A percentile compares a stretch with the other conserved stretches of the same genome.
phyloP scores from a whole-genome alignment of 352 stramenopile species.

The Phytopythium litorale region DNA sequence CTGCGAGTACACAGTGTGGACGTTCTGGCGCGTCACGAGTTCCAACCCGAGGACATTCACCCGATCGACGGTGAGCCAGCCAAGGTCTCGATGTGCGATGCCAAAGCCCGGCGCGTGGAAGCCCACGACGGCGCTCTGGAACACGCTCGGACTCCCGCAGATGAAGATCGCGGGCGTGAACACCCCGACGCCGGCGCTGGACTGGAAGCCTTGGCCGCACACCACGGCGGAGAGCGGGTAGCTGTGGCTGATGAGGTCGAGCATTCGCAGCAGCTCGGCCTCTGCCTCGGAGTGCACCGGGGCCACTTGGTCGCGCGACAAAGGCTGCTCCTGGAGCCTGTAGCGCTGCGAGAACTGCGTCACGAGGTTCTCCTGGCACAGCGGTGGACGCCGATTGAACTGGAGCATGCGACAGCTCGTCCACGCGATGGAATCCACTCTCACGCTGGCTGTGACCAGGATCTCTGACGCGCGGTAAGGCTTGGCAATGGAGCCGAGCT shows the following conservation, averaged over 20 bases:
- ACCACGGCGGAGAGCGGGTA: conserved; percentile 30
- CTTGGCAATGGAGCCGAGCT: conserved; percentile 11
- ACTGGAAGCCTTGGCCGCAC: conserved; percentile 46
- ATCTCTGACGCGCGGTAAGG: conserved; percentile 21
- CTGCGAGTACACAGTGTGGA: conserved; percentile 23
- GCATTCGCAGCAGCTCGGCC: conserved; percentile 38
- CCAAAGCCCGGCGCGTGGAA: conserved; percentile 29
- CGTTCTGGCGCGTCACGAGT: conserved; percentile 46
- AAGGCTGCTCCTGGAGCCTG: conserved; percentile 19
- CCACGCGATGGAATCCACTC: conserved; percentile 56
- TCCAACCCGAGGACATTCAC: conserved; percentile 51
- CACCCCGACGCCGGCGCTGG: conserved; percentile 16
- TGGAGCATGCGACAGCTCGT: conserved; percentile 51
- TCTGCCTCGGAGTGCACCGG: conserved; percentile 45
- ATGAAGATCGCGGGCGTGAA: conserved; percentile 24
- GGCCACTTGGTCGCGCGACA: conserved; percentile 19
- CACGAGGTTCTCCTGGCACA: conserved; percentile 61
- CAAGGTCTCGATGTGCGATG: conserved; percentile 26
- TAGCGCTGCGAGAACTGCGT: conserved; percentile 46
- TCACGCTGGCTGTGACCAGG: conserved; percentile 30
- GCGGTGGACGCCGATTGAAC: conserved; percentile 35
- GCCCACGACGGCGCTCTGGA: conserved; percentile 36
- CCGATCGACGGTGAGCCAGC: conserved; percentile 41
- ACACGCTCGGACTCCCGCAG: conserved; percentile 43
- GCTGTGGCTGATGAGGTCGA: conserved; percentile 41